phyloP scores from a whole-genome alignment of 2,329 filamentous ascomycete genomes.

The Neophaeococcomyces aloes region DNA sequence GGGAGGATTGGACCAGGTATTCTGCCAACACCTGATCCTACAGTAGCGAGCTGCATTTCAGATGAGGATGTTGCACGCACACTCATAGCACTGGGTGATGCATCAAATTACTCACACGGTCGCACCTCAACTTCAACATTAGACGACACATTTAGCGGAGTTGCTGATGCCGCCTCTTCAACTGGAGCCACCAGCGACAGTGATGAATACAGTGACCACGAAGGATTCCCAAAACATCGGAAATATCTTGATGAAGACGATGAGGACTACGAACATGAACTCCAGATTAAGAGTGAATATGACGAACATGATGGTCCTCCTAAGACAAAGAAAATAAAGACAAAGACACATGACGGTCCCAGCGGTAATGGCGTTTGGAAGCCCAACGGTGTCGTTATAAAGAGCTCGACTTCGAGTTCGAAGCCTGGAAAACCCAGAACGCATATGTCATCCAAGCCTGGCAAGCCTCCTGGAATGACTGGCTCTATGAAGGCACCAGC shows the following conservation, averaged over 20 bases:
- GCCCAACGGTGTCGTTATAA: constrained; percentile 11
- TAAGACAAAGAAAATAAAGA: constrained; percentile 44
- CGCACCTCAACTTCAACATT: constrained; percentile 86
- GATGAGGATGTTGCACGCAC: constrained; percentile 97
- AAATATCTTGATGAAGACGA: constrained; percentile 49
- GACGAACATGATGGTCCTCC: constrained; percentile 35
- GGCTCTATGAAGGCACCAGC: constrained; percentile 7
- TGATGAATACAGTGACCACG: constrained; percentile 52
- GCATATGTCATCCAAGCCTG: constrained; percentile 23
- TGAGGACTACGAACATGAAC: constrained; percentile 39
- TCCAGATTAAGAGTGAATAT: constrained; percentile 43
- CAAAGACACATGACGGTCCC: constrained; percentile 27
- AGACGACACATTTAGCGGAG: constrained; percentile 86
- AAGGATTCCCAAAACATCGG: constrained; percentile 42
- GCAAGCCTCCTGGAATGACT: background rate
- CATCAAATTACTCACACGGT: constrained; percentile 85
- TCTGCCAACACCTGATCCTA: constrained; percentile 91
- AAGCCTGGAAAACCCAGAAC: constrained; percentile 28
- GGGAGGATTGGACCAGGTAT: constrained; percentile 45
- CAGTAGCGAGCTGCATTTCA: constrained; percentile 89
- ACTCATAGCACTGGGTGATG: constrained; percentile 88
- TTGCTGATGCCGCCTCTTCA: constrained; percentile 73
- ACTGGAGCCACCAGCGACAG: constrained; percentile 73
- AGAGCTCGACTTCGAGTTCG: constrained; percentile 18
- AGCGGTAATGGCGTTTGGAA: constrained; percentile 8